phyloP scores from a whole-genome alignment of 208 protist genomes.

The Acanthamoeba sp. region DNA sequence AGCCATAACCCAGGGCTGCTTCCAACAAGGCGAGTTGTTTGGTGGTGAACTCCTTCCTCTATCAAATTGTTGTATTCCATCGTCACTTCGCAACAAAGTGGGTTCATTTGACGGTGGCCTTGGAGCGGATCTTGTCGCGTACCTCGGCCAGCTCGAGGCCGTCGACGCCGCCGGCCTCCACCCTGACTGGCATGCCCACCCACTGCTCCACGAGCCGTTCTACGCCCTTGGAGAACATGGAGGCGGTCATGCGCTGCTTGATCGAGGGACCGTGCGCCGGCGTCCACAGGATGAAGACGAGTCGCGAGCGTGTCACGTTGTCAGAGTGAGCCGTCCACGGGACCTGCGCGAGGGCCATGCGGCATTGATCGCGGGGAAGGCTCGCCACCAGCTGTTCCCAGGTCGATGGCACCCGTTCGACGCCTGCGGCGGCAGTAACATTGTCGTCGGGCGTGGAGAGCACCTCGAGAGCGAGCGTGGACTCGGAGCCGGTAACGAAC shows the following conservation, averaged over 20 bases:
- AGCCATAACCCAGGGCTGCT: no score
- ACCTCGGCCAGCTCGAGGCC: neutral
- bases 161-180: neutral
- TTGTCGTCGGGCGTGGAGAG: neutral
- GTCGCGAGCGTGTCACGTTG: neutral
- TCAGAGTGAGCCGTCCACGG: neutral
- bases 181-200: neutral
- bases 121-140: conserved; percentile 42
- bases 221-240: conserved; percentile 5
- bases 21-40: no score
- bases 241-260: conserved; percentile 6
- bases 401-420: neutral
- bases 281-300: conserved; percentile 40
- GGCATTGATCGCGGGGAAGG: conserved; percentile 4
- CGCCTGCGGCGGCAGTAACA: neutral
- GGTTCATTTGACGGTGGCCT: conserved; percentile 50
- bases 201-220: neutral
- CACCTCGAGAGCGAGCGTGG: neutral
- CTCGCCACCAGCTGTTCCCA: conserved; percentile 6
- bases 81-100: no score
- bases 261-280: neutral
- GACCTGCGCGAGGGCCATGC: neutral
- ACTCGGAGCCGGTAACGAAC: neutral
- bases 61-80: no score
- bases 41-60: no score